These are phyloP conservation scores for Mikania micrantha DNA, from an alignment of 129 eudicot species.

Conservation along the genomic window DNA sequence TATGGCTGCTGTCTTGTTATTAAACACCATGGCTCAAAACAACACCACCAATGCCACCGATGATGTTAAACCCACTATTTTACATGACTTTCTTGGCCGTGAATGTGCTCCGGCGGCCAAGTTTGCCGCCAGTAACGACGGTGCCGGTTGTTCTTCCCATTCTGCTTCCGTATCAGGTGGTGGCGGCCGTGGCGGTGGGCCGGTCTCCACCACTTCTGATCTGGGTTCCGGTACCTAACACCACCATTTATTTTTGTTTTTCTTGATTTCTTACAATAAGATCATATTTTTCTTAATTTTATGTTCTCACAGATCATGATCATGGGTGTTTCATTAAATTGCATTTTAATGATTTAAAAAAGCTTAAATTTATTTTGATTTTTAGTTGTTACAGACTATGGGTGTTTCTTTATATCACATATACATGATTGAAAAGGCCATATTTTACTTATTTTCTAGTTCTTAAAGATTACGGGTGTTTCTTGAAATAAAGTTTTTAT, in stretches of 20 bases:
- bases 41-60: constrained; percentile 25
- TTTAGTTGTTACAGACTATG: too few relatives aligned
- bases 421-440: too few relatives aligned
- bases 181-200: constrained; percentile 49
- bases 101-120: constrained; percentile 34
- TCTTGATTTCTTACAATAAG: neutral
- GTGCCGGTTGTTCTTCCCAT: constrained; percentile 36
- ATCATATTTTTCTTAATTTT: neutral
- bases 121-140: constrained; percentile 23
- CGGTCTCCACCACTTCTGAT: constrained; percentile 75
- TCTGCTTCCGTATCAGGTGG: constrained; percentile 46
- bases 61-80: constrained; percentile 60
- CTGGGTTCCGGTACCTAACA: constrained; percentile 65
- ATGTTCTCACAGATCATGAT: too few relatives aligned
- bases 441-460: too few relatives aligned
- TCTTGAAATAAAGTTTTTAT: too few relatives aligned
- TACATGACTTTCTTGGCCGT: constrained; percentile 71
- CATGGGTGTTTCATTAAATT: neutral
- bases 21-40: constrained; percentile 33
- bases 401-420: too few relatives aligned
- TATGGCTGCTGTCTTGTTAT: constrained; percentile 34
- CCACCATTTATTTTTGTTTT: neutral
- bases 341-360: neutral
- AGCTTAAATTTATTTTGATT: too few relatives aligned
- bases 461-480: too few relatives aligned